Evolutionary conservation across 495 filamentous ascomycete genomes (phyloP).

Genomic region (Melanomma pulvis-pyrius): DNA sequence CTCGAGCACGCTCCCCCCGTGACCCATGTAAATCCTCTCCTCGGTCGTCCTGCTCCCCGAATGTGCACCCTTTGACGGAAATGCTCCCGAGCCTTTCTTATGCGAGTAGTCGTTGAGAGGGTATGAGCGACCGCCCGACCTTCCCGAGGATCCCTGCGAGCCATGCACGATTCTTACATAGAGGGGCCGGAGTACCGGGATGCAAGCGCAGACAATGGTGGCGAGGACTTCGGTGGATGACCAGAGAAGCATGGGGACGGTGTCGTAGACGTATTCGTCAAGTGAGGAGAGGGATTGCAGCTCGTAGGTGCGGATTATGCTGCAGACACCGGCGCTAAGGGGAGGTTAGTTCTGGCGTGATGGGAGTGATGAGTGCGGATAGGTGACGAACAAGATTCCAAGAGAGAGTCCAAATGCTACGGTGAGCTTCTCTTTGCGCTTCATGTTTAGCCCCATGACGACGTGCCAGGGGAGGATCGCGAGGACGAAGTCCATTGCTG

Average conservation of each 20-base stretch:
- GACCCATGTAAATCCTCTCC: neutral
- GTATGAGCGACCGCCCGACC: neutral
- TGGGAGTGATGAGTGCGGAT: neutral
- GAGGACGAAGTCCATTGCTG: conserved; percentile 27
- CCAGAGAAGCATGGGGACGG: conserved; percentile 50
- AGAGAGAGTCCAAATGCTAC: conserved; percentile 17
- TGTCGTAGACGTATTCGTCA: conserved; percentile 40
- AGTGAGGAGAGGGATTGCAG: conserved; percentile 17
- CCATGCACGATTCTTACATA: conserved; percentile 13
- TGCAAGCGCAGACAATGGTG: conserved; percentile 52
- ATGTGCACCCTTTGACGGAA: neutral
- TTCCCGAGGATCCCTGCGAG: neutral
- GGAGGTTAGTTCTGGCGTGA: neutral
- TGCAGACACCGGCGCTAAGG: conserved; percentile 16
- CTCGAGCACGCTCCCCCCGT: neutral
- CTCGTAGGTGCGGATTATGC: conserved; percentile 16
- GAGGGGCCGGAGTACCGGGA: conserved; percentile 41
- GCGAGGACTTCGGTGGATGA: conserved; percentile 50
- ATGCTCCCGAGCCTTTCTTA: neutral
- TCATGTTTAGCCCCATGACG: conserved; percentile 20
- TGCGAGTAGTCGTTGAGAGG: neutral
- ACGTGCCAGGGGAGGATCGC: conserved; percentile 24
- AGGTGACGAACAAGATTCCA: conserved; percentile 13
- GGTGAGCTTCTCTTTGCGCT: conserved; percentile 26
- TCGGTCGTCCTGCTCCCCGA: neutral